These are phyloP conservation scores for Metarhizium guizhouense DNA, from an alignment of 2,329 filamentous ascomycete genomes.

Conservation along the genomic window DNA sequence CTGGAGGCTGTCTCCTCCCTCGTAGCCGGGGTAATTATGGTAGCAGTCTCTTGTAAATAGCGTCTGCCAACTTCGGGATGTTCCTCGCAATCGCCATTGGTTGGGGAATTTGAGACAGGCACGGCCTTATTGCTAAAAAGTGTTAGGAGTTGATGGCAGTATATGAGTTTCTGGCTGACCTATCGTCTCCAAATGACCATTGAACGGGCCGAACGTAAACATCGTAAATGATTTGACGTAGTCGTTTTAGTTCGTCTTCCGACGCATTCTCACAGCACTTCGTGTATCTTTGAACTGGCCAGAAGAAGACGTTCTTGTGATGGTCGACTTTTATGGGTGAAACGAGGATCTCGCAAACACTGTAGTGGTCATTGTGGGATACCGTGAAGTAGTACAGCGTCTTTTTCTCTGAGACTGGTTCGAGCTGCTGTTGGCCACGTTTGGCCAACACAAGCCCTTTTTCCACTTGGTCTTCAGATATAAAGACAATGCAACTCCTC, in stretches of 20 bases:
- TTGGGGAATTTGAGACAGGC: too few relatives aligned
- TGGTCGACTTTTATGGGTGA: not conserved
- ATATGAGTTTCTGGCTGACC: not conserved
- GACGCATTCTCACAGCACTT: not conserved
- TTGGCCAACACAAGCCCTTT: not conserved
- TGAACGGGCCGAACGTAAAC: not conserved
- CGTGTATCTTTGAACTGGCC: not conserved
- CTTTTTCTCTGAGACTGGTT: not conserved
- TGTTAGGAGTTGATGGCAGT: too few relatives aligned
- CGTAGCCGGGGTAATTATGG: not conserved
- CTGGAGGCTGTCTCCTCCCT: not conserved
- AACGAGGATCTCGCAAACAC: not conserved
- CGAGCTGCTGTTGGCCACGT: not conserved
- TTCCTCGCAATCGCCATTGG: not conserved
- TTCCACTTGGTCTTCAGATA: not conserved
- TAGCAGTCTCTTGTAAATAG: not conserved
- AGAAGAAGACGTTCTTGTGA: not conserved
- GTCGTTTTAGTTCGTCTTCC: not conserved
- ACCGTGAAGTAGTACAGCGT: not conserved
- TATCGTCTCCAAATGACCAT: not conserved
- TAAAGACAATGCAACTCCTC: not conserved
- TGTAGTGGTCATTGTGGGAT: not conserved
- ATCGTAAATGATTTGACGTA: not conserved
- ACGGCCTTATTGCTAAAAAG: too few relatives aligned
- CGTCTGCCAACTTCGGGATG: not conserved